phyloP scores from a whole-genome alignment of 192 early-diverging fungal species.

The Backusella sp. region DNA sequence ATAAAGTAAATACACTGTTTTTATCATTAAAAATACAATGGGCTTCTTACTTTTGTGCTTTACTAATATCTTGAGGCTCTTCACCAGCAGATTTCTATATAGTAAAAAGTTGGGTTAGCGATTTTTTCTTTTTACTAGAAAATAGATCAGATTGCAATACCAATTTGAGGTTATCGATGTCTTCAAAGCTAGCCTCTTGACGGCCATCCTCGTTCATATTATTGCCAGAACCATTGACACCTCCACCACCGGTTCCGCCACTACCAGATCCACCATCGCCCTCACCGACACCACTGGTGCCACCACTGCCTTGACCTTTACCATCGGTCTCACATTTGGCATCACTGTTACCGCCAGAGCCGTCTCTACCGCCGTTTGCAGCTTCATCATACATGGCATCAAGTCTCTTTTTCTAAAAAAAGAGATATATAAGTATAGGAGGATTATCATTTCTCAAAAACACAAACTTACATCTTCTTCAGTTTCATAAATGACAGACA shows the following conservation, averaged over 20 bases:
- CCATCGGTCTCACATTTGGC: slow-evolving; percentile 19
- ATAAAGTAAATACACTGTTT: background rate
- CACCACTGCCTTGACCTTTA: slow-evolving; percentile 34
- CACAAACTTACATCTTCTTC: slow-evolving; percentile 34
- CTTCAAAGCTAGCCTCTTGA: slow-evolving; percentile 55
- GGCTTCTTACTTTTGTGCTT: slow-evolving; percentile 35
- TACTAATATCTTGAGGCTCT: slow-evolving; percentile 30
- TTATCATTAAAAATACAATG: background rate
- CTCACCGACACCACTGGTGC: slow-evolving; percentile 42
- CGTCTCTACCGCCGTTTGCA: background rate
- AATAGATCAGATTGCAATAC: slow-evolving; percentile 33
- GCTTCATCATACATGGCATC: slow-evolving; percentile 1
- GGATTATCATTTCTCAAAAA: background rate
- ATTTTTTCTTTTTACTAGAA: background rate
- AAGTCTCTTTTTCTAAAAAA: background rate
- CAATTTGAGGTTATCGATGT: slow-evolving; percentile 50
- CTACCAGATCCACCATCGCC: slow-evolving; percentile 44
- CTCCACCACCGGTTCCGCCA: slow-evolving; percentile 39
- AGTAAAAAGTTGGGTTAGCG: background rate
- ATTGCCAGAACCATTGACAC: slow-evolving; percentile 29
- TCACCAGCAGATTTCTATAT: slow-evolving; percentile 33
- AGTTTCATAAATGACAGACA: slow-evolving; percentile 57
- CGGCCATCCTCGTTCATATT: slow-evolving; percentile 48
- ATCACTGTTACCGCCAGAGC: background rate
- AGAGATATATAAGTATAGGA: background rate